Base-by-base conservation (phyloP, 106 monocot species). In the Apostasia ramifera region DNA sequence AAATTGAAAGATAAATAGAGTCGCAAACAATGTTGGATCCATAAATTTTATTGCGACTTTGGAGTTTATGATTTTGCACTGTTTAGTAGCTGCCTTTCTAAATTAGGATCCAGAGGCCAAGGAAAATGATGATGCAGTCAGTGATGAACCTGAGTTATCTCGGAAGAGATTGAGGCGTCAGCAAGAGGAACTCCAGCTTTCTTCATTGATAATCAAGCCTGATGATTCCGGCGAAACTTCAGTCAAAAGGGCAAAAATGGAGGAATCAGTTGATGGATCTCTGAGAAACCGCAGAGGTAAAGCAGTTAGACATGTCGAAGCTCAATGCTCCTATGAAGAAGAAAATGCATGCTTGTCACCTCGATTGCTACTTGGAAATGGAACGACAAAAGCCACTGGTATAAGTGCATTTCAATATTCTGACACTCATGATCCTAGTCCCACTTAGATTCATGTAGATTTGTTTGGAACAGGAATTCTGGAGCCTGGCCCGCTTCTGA, bases 81-180 rank as follows among this genome's bases (percentile, higher is more conserved):
- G 11, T 61, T 53, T 59, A 11, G 26, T 54, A 26, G 5, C 6
- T 37, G 12, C 40, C 3, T 11, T 47, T 70, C 47, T 63, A 43
- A 56, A 57, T 37, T 55, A 71, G 76, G 70, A 78, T 76, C 3
- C 37, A 8, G 60, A 43, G 2, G 9, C 0, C 50, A 38, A 38
- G 39, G 47, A 52, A 54, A 67, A 74, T 47, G 59, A 77, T 61
- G 61, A 44, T 42, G 11, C n/a, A 38, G 15, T 47, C 47, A 42
- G 8, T 46, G 77, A 73, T 10, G 68, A 76, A 6, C n/a, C 44
- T 7, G 73, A 54, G 40, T 66, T 41, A 12, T 52, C 10, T 56
- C 37, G 66, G 58, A 88, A 76, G 59, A 79, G 61, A 62, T 47
- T 67, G n/a, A 69, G 66, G 53, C 15, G 5, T 40, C 57, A 68